Percentiles rank a stretch among this genome's conserved stretches.
Evolutionary conservation across 2,329 filamentous ascomycete species (phyloP).

Genomic region (Neopestalotiopsis clavispora): DNA sequence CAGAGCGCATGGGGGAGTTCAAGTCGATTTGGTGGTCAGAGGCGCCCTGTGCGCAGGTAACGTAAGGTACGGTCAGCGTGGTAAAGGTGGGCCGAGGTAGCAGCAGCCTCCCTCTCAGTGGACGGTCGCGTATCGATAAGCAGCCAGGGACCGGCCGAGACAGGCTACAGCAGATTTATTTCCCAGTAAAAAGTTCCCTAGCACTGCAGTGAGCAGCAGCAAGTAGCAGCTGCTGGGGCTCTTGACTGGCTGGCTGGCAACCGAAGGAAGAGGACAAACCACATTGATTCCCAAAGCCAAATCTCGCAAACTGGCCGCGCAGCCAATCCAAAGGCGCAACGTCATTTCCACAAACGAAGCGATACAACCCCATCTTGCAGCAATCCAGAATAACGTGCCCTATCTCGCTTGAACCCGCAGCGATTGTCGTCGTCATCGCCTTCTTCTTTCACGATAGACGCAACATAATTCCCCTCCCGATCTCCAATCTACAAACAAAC

Average conservation of each 20-base stretch:
- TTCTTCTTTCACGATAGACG: constrained; percentile 1
- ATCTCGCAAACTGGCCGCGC: neutral
- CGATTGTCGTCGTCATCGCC: constrained; percentile 1
- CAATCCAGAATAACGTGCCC: neutral
- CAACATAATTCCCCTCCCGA: neutral
- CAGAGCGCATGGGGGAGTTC: neutral
- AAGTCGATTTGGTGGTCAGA: neutral
- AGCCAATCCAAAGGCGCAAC: constrained; percentile 7
- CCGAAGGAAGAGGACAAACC: neutral
- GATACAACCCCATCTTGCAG: constrained; percentile 3
- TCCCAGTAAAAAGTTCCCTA: neutral
- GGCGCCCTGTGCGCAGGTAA: neutral
- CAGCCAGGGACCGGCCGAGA: constrained; percentile 1
- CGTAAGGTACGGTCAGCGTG: neutral
- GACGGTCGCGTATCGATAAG: neutral
- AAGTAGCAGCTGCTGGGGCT: neutral
- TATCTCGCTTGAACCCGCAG: neutral
- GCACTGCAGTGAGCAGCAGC: neutral
- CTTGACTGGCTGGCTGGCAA: neutral
- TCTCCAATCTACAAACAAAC: neutral
- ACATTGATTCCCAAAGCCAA: neutral
- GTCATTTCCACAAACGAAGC: constrained; percentile 10
- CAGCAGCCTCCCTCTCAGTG: neutral
- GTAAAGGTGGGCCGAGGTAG: neutral
- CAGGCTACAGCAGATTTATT: neutral